A percentile compares a stretch with the other conserved stretches of the same genome.
Conservation (phyloP, 305 asterid species). For the Lippia alba region DNA sequence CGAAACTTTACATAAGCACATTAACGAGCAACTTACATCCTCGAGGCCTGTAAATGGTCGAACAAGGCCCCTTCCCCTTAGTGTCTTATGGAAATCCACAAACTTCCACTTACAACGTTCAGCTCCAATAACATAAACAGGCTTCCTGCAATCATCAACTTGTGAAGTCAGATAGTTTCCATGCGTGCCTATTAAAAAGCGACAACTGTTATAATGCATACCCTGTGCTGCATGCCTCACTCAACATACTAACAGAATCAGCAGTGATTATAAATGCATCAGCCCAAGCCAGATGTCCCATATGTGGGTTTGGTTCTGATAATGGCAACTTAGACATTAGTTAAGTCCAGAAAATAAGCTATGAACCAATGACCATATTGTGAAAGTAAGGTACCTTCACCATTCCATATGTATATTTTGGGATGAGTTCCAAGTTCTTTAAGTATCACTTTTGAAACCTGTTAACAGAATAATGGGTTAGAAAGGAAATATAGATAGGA, state of each 20-base stretch:
- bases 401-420: constrained; percentile 87
- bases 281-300: constrained; percentile 99
- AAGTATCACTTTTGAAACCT: constrained; percentile 67
- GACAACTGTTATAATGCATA: constrained; percentile 43
- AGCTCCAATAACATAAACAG: constrained; percentile 92
- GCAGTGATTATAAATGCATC: constrained; percentile 91
- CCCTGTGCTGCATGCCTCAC: constrained; percentile 99
- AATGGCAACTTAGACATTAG: constrained; percentile 36
- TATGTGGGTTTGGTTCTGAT: constrained; percentile 93
- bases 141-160: constrained; percentile 68
- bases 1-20: not conserved
- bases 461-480: constrained; percentile 17
- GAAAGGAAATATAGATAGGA: constrained; percentile 5
- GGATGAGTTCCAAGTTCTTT: constrained; percentile 87
- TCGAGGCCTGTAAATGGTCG: constrained; percentile 96
- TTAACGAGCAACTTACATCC: constrained; percentile 72
- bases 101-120: constrained; percentile 96
- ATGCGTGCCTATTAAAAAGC: constrained; percentile 10
- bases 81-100: constrained; percentile 79
- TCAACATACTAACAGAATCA: constrained; percentile 95
- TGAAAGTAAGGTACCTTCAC: constrained; percentile 70
- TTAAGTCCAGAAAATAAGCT: constrained; percentile 31
- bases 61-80: constrained; percentile 83
- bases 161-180: constrained; percentile 18
- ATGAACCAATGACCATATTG: constrained; percentile 22